Percentiles rank a stretch among this genome's conserved stretches.
phyloP scores from a whole-genome alignment of 352 stramenopile genomes.

The Phytophthora crassamura region DNA sequence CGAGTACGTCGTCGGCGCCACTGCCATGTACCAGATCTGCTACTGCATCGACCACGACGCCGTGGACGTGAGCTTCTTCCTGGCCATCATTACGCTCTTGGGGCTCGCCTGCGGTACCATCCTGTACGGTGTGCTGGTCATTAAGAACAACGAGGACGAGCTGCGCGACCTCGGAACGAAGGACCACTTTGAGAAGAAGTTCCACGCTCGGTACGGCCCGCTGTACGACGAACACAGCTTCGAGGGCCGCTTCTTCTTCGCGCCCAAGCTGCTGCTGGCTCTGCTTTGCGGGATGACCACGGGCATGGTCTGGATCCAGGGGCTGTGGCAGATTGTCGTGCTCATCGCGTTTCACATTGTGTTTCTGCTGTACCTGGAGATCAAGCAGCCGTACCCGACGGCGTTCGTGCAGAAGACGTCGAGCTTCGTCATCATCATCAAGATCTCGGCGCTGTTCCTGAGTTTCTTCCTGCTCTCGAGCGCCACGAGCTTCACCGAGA shows the following conservation, averaged over 20 bases:
- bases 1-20: slow-evolving; percentile 85
- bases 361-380: slow-evolving; percentile 85
- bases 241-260: slow-evolving; percentile 88
- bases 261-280: slow-evolving; percentile 80
- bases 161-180: slow-evolving; percentile 83
- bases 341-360: slow-evolving; percentile 79
- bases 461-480: slow-evolving; percentile 84
- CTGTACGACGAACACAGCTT: slow-evolving; percentile 91
- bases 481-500: slow-evolving; percentile 67
- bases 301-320: slow-evolving; percentile 78
- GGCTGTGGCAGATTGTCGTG: slow-evolving; percentile 78
- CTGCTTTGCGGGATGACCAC: slow-evolving; percentile 82
- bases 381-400: slow-evolving; percentile 84
- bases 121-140: slow-evolving; percentile 73
- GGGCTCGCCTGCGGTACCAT: slow-evolving; percentile 81
- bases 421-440: slow-evolving; percentile 91
- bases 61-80: slow-evolving; percentile 65
- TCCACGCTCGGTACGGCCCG: slow-evolving; percentile 79
- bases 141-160: slow-evolving; percentile 82
- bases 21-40: slow-evolving; percentile 88
- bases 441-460: slow-evolving; percentile 86
- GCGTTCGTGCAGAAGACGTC: slow-evolving; percentile 87
- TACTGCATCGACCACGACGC: slow-evolving; percentile 72
- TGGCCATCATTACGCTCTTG: slow-evolving; percentile 74
- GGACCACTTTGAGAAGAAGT: slow-evolving; percentile 86